Conservation (phyloP, 2,329 filamentous ascomycete genomes). For the Ceratocystis papillata region DNA sequence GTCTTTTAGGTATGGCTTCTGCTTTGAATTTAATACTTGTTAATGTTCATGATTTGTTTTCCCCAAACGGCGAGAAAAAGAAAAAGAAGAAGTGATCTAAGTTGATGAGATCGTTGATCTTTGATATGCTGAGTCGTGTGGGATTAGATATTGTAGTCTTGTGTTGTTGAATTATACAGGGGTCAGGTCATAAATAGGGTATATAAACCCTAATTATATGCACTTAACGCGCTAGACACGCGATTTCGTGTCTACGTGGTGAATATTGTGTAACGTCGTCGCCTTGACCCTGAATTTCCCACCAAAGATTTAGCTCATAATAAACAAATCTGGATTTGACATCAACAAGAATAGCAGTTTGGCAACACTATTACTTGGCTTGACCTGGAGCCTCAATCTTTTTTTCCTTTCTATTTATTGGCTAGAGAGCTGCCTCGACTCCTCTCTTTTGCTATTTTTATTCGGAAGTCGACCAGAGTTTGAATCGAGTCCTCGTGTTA, state of each 20-base stretch:
- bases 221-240: slow-evolving; percentile 1
- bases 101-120: too few species aligned
- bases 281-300: slow-evolving; percentile 1
- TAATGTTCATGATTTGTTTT: too few species aligned
- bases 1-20: background rate
- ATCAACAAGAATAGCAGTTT: background rate
- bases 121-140: too few species aligned
- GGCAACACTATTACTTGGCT: background rate
- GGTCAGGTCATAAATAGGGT: too few species aligned
- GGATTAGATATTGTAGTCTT: too few species aligned
- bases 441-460: background rate
- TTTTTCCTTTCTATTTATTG: background rate
- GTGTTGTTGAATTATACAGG: too few species aligned
- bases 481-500: background rate
- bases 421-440: background rate
- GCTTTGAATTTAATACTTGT: background rate
- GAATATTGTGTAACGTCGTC: slow-evolving; percentile 1
- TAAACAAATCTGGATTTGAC: background rate
- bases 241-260: background rate
- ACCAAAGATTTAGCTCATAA: background rate
- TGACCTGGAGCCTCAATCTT: background rate
- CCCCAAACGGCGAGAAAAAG: too few species aligned
- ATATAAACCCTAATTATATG: too few species aligned
- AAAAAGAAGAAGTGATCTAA: too few species aligned
- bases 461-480: background rate